Conservation (phyloP, 1,284 basidiomycete genomes). For the Fomes fomentarius region DNA sequence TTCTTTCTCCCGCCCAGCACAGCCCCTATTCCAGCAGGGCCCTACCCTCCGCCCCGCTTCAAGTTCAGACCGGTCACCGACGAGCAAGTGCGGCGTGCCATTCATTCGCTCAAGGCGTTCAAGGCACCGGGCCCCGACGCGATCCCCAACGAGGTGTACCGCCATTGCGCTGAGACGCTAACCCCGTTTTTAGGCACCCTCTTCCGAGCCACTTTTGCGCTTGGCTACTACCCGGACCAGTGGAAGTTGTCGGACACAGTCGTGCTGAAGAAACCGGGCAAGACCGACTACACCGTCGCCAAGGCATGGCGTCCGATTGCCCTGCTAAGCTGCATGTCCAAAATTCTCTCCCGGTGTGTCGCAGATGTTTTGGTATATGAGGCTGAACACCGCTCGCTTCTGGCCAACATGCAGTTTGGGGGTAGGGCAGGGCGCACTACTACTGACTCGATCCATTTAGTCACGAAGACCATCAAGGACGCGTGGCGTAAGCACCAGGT, state of each 20-base stretch:
- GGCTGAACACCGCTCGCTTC: conserved; percentile 25
- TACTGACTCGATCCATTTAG: conserved; percentile 39
- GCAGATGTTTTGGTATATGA: conserved; percentile 29
- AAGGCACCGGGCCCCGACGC: conserved; percentile 42
- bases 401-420: conserved; percentile 38
- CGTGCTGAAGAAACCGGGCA: conserved; percentile 43
- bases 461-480: conserved; percentile 35
- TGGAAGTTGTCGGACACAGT: conserved; percentile 39
- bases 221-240: conserved; percentile 32
- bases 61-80: conserved; percentile 23
- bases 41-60: conserved; percentile 31
- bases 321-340: conserved; percentile 40
- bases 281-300: conserved; percentile 37
- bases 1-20: conserved; percentile 36
- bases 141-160: conserved; percentile 40
- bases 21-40: conserved; percentile 1
- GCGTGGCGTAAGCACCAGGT: conserved; percentile 39
- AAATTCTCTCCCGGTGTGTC: conserved; percentile 34
- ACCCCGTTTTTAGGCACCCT: conserved; percentile 31
- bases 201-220: conserved; percentile 32
- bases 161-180: conserved; percentile 29
- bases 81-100: conserved; percentile 24
- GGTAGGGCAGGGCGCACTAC: conserved; percentile 39
- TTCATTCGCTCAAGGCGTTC: conserved; percentile 26
- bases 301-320: conserved; percentile 45